phyloP scores from a whole-genome alignment of 768 basidiomycete species.

The Leccinum uliginosum region DNA sequence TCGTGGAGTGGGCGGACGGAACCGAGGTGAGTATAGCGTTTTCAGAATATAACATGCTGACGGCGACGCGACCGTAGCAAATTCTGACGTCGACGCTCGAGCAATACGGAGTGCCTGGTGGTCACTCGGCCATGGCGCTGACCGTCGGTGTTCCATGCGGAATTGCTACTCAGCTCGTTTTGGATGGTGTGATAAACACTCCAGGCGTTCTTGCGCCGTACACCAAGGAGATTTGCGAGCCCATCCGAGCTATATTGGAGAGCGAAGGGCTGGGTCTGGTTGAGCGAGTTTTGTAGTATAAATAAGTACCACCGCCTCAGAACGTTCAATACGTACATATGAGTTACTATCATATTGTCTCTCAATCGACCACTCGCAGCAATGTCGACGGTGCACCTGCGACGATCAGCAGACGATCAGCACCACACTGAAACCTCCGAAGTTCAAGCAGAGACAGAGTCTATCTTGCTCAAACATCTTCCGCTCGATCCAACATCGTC shows the following conservation, averaged over 20 bases:
- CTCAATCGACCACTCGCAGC: background rate
- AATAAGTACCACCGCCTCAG: background rate
- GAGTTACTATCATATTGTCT: no score
- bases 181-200: constrained; percentile 77
- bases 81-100: constrained; percentile 90
- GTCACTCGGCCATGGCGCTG: constrained; percentile 87
- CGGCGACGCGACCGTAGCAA: constrained; percentile 42
- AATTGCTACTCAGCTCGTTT: constrained; percentile 85
- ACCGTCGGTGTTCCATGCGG: constrained; percentile 94
- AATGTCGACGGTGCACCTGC: constrained; percentile 19
- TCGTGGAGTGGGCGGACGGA: constrained; percentile 87
- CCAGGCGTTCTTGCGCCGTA: constrained; percentile 88
- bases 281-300: constrained; percentile 50
- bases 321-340: no score
- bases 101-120: constrained; percentile 74
- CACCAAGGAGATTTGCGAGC: constrained; percentile 77
- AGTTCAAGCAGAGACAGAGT: constrained; percentile 63
- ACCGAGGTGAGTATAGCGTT: constrained; percentile 42
- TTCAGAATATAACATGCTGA: constrained; percentile 2
- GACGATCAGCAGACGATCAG: constrained; percentile 48
- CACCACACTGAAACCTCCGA: constrained; percentile 61
- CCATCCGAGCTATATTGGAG: constrained; percentile 63
- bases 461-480: constrained; percentile 52
- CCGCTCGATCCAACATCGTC: constrained; percentile 29
- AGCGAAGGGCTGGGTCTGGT: constrained; percentile 70